phyloP scores from a whole-genome alignment of 176 grass and related monocot species.

The Panicum miliaceum region DNA sequence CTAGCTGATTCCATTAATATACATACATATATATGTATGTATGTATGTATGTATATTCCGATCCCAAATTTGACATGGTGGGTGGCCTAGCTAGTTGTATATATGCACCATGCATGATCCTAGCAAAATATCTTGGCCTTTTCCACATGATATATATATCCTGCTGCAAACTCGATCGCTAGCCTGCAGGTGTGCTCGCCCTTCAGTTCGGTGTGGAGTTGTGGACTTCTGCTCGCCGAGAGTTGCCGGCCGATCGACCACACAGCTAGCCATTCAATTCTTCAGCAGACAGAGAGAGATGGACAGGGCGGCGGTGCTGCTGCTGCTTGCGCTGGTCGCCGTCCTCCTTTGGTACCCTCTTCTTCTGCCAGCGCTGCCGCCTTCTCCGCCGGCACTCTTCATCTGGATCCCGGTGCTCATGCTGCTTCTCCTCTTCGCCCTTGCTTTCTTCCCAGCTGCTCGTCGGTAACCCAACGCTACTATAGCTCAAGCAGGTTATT shows the following conservation, averaged over 20 bases:
- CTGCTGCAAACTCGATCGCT: background rate
- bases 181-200: no score
- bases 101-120: background rate
- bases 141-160: background rate
- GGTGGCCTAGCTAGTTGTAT: background rate
- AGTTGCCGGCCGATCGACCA: background rate
- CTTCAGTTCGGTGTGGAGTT: background rate
- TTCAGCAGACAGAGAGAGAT: background rate
- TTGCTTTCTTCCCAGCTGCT: constrained; percentile 29
- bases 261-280: background rate
- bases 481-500: constrained; percentile 6
- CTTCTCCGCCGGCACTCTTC: constrained; percentile 51
- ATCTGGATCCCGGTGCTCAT: constrained; percentile 58
- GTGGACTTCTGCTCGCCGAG: background rate
- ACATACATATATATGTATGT: no score
- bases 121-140: constrained; percentile 19
- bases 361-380: constrained; percentile 56
- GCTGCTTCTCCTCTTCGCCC: constrained; percentile 44
- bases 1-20: no score
- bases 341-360: constrained; percentile 54
- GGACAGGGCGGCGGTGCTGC: constrained; percentile 32
- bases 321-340: constrained; percentile 44
- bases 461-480: background rate
- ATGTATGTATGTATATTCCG: no score
- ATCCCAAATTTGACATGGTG: no score